phyloP scores from a whole-genome alignment of 768 basidiomycete genomes.

The Ramaria sp. region DNA sequence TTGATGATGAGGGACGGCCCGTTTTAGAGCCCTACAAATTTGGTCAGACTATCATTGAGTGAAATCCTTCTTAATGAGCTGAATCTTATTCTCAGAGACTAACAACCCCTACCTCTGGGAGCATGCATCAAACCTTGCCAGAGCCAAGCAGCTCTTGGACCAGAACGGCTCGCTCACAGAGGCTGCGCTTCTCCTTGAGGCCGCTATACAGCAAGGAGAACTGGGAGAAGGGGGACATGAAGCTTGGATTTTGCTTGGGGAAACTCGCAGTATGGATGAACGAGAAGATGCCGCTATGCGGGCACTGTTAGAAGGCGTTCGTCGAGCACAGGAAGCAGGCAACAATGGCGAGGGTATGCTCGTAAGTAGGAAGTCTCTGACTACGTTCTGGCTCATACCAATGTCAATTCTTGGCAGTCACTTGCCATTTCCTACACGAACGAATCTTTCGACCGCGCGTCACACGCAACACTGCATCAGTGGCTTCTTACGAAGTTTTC shows the following conservation, averaged over 20 bases:
- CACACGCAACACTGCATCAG: conserved; percentile 74
- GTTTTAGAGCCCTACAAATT: conserved; percentile 63
- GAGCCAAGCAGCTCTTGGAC: conserved; percentile 69
- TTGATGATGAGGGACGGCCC: conserved; percentile 70
- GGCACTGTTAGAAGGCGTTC: conserved; percentile 66
- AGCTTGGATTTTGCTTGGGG: conserved; percentile 87
- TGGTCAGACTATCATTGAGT: conserved; percentile 37
- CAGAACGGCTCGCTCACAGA: conserved; percentile 82
- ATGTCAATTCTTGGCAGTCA: conserved; percentile 39
- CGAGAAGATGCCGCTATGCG: conserved; percentile 75
- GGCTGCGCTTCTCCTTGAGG: conserved; percentile 79
- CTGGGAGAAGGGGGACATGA: conserved; percentile 77
- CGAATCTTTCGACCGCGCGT: conserved; percentile 80
- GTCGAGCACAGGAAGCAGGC: conserved; percentile 50
- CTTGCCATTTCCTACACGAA: conserved; percentile 96
- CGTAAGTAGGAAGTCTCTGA: conserved; percentile 30
- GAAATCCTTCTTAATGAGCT: background rate
- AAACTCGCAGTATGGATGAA: conserved; percentile 84
- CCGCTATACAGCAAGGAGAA: conserved; percentile 77
- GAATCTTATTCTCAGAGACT: conserved; percentile 34
- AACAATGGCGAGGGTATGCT: conserved; percentile 65
- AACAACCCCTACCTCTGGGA: conserved; percentile 58
- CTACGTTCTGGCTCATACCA: background rate
- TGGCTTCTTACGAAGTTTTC: conserved; percentile 71
- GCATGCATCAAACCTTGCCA: conserved; percentile 40